Evolutionary conservation across 495 filamentous ascomycete genomes (phyloP).

Genomic region (Penicillium dipodomyicola): DNA sequence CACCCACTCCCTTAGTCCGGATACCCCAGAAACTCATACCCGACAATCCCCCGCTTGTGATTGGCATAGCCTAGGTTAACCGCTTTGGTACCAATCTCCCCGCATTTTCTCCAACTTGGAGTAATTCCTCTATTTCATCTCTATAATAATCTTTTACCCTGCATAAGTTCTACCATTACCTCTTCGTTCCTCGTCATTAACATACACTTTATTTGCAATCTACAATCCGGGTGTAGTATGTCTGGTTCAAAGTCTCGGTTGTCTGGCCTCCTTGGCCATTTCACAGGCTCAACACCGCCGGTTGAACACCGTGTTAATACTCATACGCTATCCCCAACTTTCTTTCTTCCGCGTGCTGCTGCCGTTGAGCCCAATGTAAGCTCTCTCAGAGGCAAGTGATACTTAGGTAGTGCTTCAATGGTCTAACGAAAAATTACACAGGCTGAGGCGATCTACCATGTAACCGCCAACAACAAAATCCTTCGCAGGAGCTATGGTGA

Average conservation of each 20-base stretch:
- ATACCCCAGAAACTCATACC: background rate
- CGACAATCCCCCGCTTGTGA: constrained; percentile 16
- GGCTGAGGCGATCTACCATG: constrained; percentile 83
- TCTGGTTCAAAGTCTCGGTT: constrained; percentile 57
- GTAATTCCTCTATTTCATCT: background rate
- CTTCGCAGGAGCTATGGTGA: constrained; percentile 76
- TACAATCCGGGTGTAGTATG: constrained; percentile 38
- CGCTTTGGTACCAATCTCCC: constrained; percentile 18
- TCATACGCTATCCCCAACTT: constrained; percentile 83
- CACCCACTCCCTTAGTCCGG: background rate
- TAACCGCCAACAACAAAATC: constrained; percentile 72
- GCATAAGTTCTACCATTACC: background rate
- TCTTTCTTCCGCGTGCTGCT: constrained; percentile 85
- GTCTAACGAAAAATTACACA: constrained; percentile 23
- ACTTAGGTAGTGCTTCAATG: background rate
- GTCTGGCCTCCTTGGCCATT: constrained; percentile 63
- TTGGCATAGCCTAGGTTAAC: constrained; percentile 24
- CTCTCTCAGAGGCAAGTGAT: background rate
- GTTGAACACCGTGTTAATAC: constrained; percentile 59
- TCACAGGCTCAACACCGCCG: constrained; percentile 34
- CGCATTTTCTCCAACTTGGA: constrained; percentile 27
- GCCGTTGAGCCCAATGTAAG: constrained; percentile 81
- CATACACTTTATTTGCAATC: background rate
- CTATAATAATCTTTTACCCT: background rate
- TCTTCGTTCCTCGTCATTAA: background rate